Evolutionary conservation across 1,284 basidiomycete species (phyloP).

Genomic region (Ganoderma resinaceum): DNA sequence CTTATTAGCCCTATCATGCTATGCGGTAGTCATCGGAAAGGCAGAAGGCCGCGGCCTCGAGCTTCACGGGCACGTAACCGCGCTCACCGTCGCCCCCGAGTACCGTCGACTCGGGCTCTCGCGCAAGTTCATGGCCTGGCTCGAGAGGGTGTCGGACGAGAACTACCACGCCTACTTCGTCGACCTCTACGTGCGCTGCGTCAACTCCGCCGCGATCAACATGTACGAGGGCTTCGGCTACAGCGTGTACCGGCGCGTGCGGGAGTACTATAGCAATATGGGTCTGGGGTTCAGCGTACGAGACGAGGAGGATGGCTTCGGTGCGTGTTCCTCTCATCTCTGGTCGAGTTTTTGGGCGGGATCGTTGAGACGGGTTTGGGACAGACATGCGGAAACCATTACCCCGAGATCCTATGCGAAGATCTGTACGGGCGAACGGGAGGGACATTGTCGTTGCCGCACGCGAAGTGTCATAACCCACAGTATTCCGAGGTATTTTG

Average conservation of each 20-base stretch:
- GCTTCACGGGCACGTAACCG: slow-evolving; percentile 92
- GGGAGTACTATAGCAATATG: slow-evolving; percentile 85
- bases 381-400: slow-evolving; percentile 90
- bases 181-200: slow-evolving; percentile 89
- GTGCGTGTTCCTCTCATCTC: slow-evolving; percentile 53
- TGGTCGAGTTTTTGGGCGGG: neutral
- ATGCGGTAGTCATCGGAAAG: slow-evolving; percentile 78
- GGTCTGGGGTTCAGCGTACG: slow-evolving; percentile 70
- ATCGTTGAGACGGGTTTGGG: neutral
- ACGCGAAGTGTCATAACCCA: slow-evolving; percentile 62
- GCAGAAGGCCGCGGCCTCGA: slow-evolving; percentile 78
- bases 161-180: slow-evolving; percentile 85
- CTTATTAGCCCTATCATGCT: neutral
- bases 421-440: slow-evolving; percentile 74
- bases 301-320: slow-evolving; percentile 92
- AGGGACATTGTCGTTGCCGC: slow-evolving; percentile 77
- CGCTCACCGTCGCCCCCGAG: slow-evolving; percentile 90
- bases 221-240: slow-evolving; percentile 93
- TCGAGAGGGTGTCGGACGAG: slow-evolving; percentile 84
- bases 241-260: slow-evolving; percentile 84
- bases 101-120: slow-evolving; percentile 88
- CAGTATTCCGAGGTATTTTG: neutral
- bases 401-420: slow-evolving; percentile 65
- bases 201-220: slow-evolving; percentile 76
- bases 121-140: slow-evolving; percentile 80